Base-by-base conservation (phyloP, 2,329 filamentous ascomycete genomes). In the Penicillium oxalicum region DNA sequence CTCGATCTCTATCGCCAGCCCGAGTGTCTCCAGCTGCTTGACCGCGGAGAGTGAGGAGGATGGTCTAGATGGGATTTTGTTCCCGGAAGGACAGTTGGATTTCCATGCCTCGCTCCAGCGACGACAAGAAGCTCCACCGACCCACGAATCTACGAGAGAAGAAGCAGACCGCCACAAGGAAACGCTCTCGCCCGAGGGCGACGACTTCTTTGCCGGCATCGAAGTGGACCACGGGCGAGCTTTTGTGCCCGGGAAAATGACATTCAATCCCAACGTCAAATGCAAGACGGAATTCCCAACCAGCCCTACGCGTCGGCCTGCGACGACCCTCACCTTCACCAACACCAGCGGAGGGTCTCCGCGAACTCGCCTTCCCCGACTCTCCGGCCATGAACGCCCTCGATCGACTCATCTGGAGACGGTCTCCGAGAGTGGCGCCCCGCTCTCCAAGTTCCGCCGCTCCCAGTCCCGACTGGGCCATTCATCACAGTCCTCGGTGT, bases 31-130 rank as follows among this genome's bases (percentile, higher is more conserved):
- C 18, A 97, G 91, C 68, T 93, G 88, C 55, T 83, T 95, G 59
- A 95, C 90, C 1, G 80, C 82, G 8, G 93, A 96, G 72, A 97
- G 91, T 63, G 91, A 96, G 64, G 91, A 95, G 58, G 91, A 97
- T 67, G 86, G 87, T 5, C 80, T 97, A 51, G 88, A 93, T 52
- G 91, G 91, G n/a, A 77, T 98, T 11, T 76, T 95, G 18, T 76
- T 97, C 13, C 93, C 93, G 0, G 78, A 80, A 46, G 91, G 90
- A 1, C 88, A 88, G 18, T 76, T 98, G 45, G 84, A 95, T 68
- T 87, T 97, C 61, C 80, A 81, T 36, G 84, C 89, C 55, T 83
- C 89, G 45, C 74, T 97, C 37, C 84, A 86, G 60, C 84, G 83
- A 62, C 79, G 87, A 52, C 82, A 86, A 61, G 80, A 74, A 43